A percentile compares a stretch with the other conserved stretches of the same genome.
phyloP scores from a whole-genome alignment of 2,329 filamentous ascomycete species.

The Paecilomyces formosus region DNA sequence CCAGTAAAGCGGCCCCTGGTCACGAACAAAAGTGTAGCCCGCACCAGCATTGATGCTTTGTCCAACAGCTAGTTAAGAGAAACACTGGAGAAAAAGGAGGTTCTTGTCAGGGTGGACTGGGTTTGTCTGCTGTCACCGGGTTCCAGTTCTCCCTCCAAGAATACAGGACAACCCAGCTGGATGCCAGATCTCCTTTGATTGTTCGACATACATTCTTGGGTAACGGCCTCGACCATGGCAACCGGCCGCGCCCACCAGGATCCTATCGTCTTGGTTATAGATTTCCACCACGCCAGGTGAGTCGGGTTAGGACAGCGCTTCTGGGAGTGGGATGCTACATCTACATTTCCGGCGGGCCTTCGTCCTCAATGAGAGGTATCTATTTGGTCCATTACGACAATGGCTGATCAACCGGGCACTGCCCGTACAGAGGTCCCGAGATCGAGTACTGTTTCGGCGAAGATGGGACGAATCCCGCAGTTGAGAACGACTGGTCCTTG shows the following conservation, averaged over 20 bases:
- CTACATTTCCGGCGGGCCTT: neutral
- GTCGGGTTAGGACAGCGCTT: conserved; percentile 8
- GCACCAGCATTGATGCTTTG: neutral
- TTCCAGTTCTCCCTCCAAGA: neutral
- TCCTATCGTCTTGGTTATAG: conserved; percentile 71
- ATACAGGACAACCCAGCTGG: neutral
- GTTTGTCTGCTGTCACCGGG: neutral
- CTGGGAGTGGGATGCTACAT: neutral
- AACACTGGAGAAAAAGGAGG: neutral
- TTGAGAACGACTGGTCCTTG: conserved; percentile 80
- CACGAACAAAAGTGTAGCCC: neutral
- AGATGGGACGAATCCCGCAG: conserved; percentile 68
- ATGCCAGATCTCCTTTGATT: neutral
- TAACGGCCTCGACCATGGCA: conserved; percentile 19
- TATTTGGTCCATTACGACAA: neutral
- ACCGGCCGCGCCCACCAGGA: conserved; percentile 40
- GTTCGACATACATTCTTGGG: conserved; percentile 5
- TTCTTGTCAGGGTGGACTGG: neutral
- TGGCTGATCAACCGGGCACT: neutral
- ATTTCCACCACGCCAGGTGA: conserved; percentile 68
- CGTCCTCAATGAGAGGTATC: neutral
- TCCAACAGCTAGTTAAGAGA: neutral
- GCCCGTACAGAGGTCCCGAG: conserved; percentile 64
- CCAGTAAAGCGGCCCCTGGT: neutral
- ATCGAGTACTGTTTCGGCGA: conserved; percentile 86